phyloP scores from a whole-genome alignment of 2,329 filamentous ascomycete genomes.

The Talaromyces rugulosus region DNA sequence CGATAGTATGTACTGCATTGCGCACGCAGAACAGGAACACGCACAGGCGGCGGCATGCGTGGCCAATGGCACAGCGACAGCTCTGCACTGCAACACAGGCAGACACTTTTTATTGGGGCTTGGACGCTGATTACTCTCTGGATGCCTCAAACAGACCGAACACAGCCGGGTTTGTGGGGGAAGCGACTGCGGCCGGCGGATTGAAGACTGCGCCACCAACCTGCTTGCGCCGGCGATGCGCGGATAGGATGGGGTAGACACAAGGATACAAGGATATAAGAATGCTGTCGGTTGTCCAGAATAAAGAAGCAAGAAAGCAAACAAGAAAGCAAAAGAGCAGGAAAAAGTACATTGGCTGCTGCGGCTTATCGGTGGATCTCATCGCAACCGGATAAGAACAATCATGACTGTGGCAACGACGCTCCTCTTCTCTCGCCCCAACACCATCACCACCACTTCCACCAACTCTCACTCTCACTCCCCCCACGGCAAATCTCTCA shows the following conservation, averaged over 20 bases:
- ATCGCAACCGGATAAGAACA: neutral
- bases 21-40: no score
- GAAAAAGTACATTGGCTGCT: neutral
- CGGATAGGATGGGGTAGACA: neutral
- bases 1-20: no score
- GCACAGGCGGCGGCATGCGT: neutral
- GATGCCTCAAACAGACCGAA: neutral
- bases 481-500: neutral
- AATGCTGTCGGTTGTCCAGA: neutral
- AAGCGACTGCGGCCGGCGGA: neutral
- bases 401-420: constrained; percentile 12
- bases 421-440: neutral
- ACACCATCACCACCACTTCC: neutral
- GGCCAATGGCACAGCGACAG: neutral
- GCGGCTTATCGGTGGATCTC: neutral
- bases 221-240: neutral
- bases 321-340: neutral
- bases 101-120: neutral
- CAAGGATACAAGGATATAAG: neutral
- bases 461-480: neutral
- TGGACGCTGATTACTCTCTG: neutral
- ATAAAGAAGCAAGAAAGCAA: neutral
- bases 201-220: neutral
- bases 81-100: neutral
- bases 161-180: constrained; percentile 11